Conservation (phyloP, 2,329 filamentous ascomycete species). For the Orbilia brochopaga region DNA sequence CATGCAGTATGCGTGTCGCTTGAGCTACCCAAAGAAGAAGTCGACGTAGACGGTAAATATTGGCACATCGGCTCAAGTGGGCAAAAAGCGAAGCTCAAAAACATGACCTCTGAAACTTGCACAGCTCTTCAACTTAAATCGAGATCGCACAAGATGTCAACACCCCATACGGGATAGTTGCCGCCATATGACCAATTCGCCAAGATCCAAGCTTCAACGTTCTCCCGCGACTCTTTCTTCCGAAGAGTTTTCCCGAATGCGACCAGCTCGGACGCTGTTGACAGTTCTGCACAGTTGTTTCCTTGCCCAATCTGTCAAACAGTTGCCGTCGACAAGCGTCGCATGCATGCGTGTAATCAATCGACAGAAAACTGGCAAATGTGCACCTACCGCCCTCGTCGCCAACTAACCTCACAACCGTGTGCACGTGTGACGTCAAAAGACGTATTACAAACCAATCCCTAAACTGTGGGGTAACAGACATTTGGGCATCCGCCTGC, state of each 20-base stretch:
- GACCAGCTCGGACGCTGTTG: constrained; percentile 4
- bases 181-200: constrained; percentile 13
- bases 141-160: constrained; percentile 25
- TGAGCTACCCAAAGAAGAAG: no score
- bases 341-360: constrained; percentile 21
- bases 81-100: constrained; percentile 31
- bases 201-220: no score
- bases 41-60: no score
- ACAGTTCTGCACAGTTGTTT: no score
- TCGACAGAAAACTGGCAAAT: constrained; percentile 45
- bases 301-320: constrained; percentile 12
- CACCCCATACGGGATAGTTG: neutral
- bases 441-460: constrained; percentile 3
- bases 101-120: no score
- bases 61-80: neutral
- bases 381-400: constrained; percentile 29
- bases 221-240: constrained; percentile 1
- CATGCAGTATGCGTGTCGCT: no score
- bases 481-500: neutral
- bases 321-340: constrained; percentile 21
- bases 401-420: neutral
- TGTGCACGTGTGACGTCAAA: constrained; percentile 43
- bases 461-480: constrained; percentile 34
- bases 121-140: constrained; percentile 19
- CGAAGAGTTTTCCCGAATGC: constrained; percentile 37